Evolutionary conservation across 2,329 filamentous ascomycete species (phyloP).

Genomic region (Fusarium mexicanum): DNA sequence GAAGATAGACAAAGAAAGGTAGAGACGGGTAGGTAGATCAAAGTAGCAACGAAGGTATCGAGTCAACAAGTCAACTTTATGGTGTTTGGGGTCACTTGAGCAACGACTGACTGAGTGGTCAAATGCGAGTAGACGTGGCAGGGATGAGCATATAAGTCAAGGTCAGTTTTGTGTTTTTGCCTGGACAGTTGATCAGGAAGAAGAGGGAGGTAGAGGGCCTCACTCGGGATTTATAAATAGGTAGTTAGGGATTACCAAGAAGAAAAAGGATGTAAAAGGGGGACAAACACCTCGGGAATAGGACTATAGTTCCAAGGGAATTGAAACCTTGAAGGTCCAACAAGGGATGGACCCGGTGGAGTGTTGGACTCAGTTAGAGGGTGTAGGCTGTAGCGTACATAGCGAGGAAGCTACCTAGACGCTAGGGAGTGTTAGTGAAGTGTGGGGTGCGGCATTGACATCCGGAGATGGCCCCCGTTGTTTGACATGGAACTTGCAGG

Average conservation of each 20-base stretch:
- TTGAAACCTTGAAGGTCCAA: conserved; percentile 23
- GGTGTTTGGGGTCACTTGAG: conserved; percentile 24
- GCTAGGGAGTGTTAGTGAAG: conserved; percentile 15
- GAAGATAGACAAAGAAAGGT: background rate
- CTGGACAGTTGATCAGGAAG: conserved; percentile 16
- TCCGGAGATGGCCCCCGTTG: conserved; percentile 28
- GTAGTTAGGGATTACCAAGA: background rate
- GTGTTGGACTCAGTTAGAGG: background rate
- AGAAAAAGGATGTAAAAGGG: conserved; percentile 20
- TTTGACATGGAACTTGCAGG: conserved; percentile 5
- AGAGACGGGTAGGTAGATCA: background rate
- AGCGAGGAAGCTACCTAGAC: background rate
- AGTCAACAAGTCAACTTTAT: background rate
- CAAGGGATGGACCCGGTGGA: background rate
- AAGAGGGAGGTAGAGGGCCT: conserved; percentile 10
- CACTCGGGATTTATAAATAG: conserved; percentile 26
- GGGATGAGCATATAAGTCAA: conserved; percentile 20
- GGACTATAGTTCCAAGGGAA: conserved; percentile 19
- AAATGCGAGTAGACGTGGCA: conserved; percentile 32
- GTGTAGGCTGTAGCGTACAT: background rate
- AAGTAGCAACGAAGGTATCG: background rate
- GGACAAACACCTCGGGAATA: conserved; percentile 15
- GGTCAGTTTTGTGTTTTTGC: conserved; percentile 2
- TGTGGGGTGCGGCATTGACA: conserved; percentile 37
- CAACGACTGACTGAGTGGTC: conserved; percentile 18